Evolutionary conservation across 768 basidiomycete genomes (phyloP).

Genomic region (Amanita thiersii): DNA sequence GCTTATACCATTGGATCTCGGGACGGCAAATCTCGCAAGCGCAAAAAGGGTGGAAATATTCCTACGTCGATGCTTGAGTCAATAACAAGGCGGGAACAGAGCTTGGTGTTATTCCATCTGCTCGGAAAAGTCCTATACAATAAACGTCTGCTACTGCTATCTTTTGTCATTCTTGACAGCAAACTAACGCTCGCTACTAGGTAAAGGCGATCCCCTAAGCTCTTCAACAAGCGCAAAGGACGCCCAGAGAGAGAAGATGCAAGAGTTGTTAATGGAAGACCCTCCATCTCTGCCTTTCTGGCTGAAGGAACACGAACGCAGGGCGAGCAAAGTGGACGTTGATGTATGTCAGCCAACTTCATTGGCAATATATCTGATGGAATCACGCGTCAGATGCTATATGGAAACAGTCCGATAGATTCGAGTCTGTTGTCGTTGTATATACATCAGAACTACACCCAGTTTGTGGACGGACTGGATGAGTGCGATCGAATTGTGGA

Average conservation of each 20-base stretch:
- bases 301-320: constrained; percentile 51
- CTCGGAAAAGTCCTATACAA: constrained; percentile 93
- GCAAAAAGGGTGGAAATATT: constrained; percentile 23
- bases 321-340: constrained; percentile 66
- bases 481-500: constrained; percentile 65
- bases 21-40: constrained; percentile 17
- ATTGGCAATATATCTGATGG: not conserved
- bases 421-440: constrained; percentile 84
- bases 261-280: constrained; percentile 48
- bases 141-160: constrained; percentile 57
- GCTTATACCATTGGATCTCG: constrained; percentile 43
- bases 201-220: constrained; percentile 64
- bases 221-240: constrained; percentile 54
- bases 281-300: constrained; percentile 51
- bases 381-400: constrained; percentile 44
- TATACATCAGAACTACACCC: constrained; percentile 88
- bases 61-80: constrained; percentile 46
- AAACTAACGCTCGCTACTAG: constrained; percentile 27
- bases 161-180: constrained; percentile 1
- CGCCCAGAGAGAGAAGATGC: constrained; percentile 46
- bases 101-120: constrained; percentile 82
- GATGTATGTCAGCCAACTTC: constrained; percentile 30
- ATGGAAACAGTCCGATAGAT: constrained; percentile 85
- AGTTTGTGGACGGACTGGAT: constrained; percentile 74
- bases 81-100: constrained; percentile 78